Evolutionary conservation across 768 basidiomycete genomes (phyloP), one percentile per base, ranked within the genome.

Genomic region (Collybiopsis luxurians): DNA sequence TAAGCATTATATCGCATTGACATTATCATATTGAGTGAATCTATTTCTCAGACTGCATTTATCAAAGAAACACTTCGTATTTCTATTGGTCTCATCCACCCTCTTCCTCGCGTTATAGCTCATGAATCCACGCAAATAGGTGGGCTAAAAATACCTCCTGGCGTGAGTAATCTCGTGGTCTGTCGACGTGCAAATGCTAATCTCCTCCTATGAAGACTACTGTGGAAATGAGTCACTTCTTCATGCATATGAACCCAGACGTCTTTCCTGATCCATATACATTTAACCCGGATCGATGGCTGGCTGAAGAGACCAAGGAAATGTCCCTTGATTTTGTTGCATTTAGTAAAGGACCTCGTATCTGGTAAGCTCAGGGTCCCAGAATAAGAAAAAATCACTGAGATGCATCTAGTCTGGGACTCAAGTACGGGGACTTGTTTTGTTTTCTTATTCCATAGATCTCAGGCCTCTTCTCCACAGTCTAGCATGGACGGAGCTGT

Each of bases 31-130:
- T 34, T 34, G 5, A 34, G 31, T 6, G 6, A 34, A n/a, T 39
- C 17, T 44, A 6, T n/a, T 44, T n/a, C 43, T 56, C 57, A 81
- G 79, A 75, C 73, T 13, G 77, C 78, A 11, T 73, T 80, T 11
- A 71, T 79, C 55, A 80, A 79, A 59, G 79, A 80, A 63, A 68
- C 77, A 1, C 67, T 81, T 47, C 69, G 79, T 1, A 62, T 79
- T 48, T 73, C 73, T 42, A 73, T 75, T 60, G 76, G 77, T 27
- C 67, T 75, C 42, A 70, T 74, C 1, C 71, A 70, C 4, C 74
- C 75, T 4, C 63, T 77, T 48, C 74, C 77, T 21, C 72, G 80
- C 47, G 65, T 79, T 38, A 76, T 79, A 2, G 72, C 73, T 34
- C 64, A 68, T 2, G 60, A 58, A 2, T 72, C 71, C 34, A 64